Evolutionary conservation across 305 asterid species (phyloP), one percentile per base, ranked within the genome.

Genomic region (Solanum hybrid): DNA sequence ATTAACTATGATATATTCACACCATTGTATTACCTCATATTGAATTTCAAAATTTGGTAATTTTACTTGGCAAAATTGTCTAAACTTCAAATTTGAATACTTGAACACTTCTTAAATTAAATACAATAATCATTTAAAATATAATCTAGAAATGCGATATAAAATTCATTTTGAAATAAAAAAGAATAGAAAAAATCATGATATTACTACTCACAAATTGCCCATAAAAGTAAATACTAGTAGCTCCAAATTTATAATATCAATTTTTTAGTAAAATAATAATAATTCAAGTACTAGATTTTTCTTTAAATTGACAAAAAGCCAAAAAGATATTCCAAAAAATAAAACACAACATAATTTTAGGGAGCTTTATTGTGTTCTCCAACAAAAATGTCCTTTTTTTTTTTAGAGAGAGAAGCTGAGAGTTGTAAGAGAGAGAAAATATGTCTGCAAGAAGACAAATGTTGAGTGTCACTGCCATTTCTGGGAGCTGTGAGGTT

Each of bases 331-430:
- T 36, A 81, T 81, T 40, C 36, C 26, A 26, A 8, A 7, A 6
- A 39, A 40, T 40, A 40, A 46, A 46, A 46, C 28, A 20, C 16
- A 83, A 64, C 74, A 46, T 83, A 83, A 46, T 29, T 83, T 42
- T 28, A 42, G 28, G 39, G 28, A 51, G 36, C 28, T 16, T 83
- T 46, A 28, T 46, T 46, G 74, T 29, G 74, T 46, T 29, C 10
- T 46, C 74, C 87, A 46, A 83, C 74, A 83, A 83, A 83, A 83
- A 83, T 83, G 87, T 83, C 40, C 29, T 83, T 83, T 42, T 29
- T 81, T 81, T 82, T 64, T 64, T 20, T 8, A 64, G 73, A 39
- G 67, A 40, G 69, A 80, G 86, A 80, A 12, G 12, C 8, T 61
- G 73, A 61, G 71, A 20, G 73, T 61, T 22, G 73, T 61, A 61